phyloP scores from a whole-genome alignment of 148 eudicot genomes.

The Spergularia marina region DNA sequence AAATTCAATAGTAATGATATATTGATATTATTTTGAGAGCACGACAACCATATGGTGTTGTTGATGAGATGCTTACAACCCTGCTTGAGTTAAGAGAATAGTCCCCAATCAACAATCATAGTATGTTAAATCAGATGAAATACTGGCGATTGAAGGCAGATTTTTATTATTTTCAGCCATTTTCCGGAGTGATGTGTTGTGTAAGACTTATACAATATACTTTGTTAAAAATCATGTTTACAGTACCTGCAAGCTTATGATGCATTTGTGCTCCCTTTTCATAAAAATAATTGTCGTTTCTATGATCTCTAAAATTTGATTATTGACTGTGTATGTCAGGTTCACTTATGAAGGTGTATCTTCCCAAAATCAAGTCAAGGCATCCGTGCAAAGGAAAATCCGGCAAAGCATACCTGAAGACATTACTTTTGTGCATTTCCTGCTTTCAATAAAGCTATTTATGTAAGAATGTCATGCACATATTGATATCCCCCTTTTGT shows the following conservation, averaged over 20 bases:
- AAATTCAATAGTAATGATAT: not conserved
- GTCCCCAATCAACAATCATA: no score
- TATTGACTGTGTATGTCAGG: slow-evolving; percentile 34
- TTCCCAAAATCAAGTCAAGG: slow-evolving; percentile 98
- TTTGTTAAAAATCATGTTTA: no score
- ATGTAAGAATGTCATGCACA: not conserved
- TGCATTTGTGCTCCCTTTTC: not conserved
- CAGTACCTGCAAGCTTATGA: not conserved
- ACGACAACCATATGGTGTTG: no score
- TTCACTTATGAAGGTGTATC: slow-evolving; percentile 91
- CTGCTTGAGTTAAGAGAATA: no score
- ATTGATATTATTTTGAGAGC: no score
- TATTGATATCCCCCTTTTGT: slow-evolving; percentile 15
- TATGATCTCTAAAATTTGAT: slow-evolving; percentile 7
- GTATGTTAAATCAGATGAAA: no score
- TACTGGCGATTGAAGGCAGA: no score
- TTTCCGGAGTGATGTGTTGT: not conserved
- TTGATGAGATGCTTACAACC: no score
- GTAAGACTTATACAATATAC: no score
- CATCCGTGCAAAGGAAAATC: slow-evolving; percentile 88
- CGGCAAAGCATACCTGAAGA: slow-evolving; percentile 93
- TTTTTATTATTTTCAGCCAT: no score
- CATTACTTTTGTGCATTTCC: slow-evolving; percentile 32
- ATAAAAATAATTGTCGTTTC: not conserved
- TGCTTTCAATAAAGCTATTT: not conserved